Base-by-base conservation (phyloP, 2,329 filamentous ascomycete species). In the Leptodontidium sp. region DNA sequence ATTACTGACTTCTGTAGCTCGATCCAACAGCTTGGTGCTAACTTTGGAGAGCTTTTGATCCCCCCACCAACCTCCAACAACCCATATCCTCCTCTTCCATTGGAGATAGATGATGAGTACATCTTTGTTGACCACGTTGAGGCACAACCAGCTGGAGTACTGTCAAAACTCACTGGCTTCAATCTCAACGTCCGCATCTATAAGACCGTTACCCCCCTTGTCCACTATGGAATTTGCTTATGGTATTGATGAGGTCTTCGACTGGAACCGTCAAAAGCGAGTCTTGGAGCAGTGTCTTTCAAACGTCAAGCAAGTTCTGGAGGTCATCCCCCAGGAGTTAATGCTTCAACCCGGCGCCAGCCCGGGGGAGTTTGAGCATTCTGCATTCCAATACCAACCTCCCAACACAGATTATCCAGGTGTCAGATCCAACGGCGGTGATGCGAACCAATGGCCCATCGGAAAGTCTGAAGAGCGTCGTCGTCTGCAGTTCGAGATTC, bases 21-120 rank as follows among this genome's bases (percentile, higher is more conserved):
- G 0, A 88, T 97, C 78, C 87, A 91, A 66, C 93, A 97, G 77
- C 82, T 96, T 21, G 93, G 93, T 43, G 87, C 88, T 17, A 87
- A 87, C 0, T 90, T 91, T 70, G 87, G 88, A 45, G 92, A 94
- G 74, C 82, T 94, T 47, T 86, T 91, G 45, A 89, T 97, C 62
- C 88, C 91, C 9, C 93, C 93, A 2, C 89, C 91, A 1, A 97
- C 93, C 0, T 88, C 89, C 0, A 89, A 86, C 32, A 88, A 93
- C 53, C 91, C 89, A 4, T 93, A 96, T 73, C 94, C 94, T 3
- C 91, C 92, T 8, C 84, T 94, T 14, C 94, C 94, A 0, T 82
- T 90, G 24, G 93, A 97, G 75, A 88, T 97, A 0, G 94, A 97
- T 73, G 94, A 97, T 79, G 89, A 91, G 67, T 94, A 89, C 76